Conservation (phyloP, 2,329 filamentous ascomycete genomes). For the Meredithiella fracta region DNA sequence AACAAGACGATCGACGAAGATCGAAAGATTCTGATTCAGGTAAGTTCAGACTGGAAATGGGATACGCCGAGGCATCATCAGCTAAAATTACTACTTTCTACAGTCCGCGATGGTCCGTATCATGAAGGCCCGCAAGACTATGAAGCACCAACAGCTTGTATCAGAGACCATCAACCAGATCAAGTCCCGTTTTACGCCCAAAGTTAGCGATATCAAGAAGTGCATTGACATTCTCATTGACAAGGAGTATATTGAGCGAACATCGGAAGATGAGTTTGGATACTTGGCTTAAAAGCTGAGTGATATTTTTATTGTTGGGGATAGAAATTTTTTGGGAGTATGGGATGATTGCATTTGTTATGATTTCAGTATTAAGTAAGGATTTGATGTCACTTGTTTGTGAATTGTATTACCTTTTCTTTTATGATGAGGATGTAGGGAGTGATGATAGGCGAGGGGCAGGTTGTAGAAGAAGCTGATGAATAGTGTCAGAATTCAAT, state of each 20-base stretch:
- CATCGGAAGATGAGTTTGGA: constrained; percentile 86
- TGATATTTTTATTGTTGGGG: not conserved
- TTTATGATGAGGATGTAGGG: no score
- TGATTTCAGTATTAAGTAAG: not conserved
- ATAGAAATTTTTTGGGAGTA: not conserved
- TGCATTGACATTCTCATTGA: constrained; percentile 97
- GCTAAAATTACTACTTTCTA: not conserved
- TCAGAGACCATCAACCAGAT: constrained; percentile 94
- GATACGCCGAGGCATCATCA: not conserved
- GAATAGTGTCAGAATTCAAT: not conserved
- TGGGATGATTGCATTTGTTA: not conserved
- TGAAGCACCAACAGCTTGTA: constrained; percentile 92
- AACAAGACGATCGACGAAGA: constrained; percentile 99
- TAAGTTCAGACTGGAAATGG: constrained; percentile 31
- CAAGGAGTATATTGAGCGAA: constrained; percentile 93
- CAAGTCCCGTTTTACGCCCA: constrained; percentile 78
- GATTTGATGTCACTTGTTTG: no score
- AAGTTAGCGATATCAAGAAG: constrained; percentile 95
- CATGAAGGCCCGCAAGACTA: constrained; percentile 98
- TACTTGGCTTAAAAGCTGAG: constrained; percentile 60
- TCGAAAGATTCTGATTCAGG: constrained; percentile 88
- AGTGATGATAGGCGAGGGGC: no score
- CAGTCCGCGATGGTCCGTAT: constrained; percentile 97
- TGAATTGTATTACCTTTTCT: no score
- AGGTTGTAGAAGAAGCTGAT: no score